Base-by-base conservation (phyloP, 352 stramenopile genomes). In the Phytopythium aichiense region DNA sequence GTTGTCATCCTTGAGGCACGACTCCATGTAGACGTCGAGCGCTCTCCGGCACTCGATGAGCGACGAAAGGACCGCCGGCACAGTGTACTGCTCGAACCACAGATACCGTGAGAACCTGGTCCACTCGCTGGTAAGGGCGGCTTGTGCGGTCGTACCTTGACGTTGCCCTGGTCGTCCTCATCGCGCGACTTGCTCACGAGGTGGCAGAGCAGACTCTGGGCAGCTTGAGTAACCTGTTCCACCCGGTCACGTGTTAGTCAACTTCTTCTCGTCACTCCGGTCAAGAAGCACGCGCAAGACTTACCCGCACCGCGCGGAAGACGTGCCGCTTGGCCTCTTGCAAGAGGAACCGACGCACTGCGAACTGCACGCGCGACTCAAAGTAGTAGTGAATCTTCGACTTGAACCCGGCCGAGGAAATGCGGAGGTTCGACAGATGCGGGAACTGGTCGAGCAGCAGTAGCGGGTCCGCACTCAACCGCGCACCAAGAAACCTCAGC, bases 21-120 rank as follows among this genome's bases (percentile, higher is more conserved):
- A 89, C 56, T 92, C 81, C 60, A 88, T 79, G 65, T 89, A 93
- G 0, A 60, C 69, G 15, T 81, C 79, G 40, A 93, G 64, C 7
- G 78, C 73, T 28, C 78, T 80, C 43, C 79, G 81, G 60, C 84
- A 91, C 45, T 88, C 78, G 15, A 90, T 63, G 4, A 93, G 77
- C 53, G 84, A 93, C 33, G 75, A 73, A 23, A 93, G 62, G 7
- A 88, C 72, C 20, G 84, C 81, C 43, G 84, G 77, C 15, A 91
- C 73, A 25, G 84, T 76, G 56, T 93, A 79, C 84, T 93, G 51
- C 11, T 40, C 7, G 4, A 40, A 59, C 25, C 20, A 59, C 4
- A 58, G 9, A 5, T 60, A 56, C 23, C 33, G 65, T 22, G 13
- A 51, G 20, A 16, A 62, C 57, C 52, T 4, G n/a, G n/a, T 50